Conservation (phyloP, 1,284 basidiomycete species). For the Ustilago curta region DNA sequence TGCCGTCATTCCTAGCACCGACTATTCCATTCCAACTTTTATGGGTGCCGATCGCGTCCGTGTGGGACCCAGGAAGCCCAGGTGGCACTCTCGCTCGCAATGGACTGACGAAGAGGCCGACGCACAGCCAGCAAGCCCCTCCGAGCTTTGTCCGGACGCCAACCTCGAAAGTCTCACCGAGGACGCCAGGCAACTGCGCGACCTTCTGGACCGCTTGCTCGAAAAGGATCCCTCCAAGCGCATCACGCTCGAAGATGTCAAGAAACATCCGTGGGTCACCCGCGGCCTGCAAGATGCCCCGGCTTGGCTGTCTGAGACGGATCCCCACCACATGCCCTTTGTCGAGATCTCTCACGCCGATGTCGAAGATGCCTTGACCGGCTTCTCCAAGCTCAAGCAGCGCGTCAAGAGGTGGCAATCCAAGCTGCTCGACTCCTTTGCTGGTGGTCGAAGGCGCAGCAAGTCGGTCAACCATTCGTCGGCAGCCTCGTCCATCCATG, state of each 20-base stretch:
- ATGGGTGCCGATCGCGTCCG: slow-evolving; percentile 80
- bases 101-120: slow-evolving; percentile 61
- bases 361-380: slow-evolving; percentile 76
- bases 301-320: slow-evolving; percentile 83
- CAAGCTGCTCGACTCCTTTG: slow-evolving; percentile 54
- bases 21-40: slow-evolving; percentile 78
- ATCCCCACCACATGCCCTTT: slow-evolving; percentile 75
- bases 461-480: slow-evolving; percentile 35
- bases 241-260: slow-evolving; percentile 85
- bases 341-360: slow-evolving; percentile 84
- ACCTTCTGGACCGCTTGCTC: slow-evolving; percentile 80
- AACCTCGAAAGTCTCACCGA: slow-evolving; percentile 29
- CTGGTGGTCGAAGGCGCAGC: slow-evolving; percentile 38
- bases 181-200: slow-evolving; percentile 72
- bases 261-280: slow-evolving; percentile 82
- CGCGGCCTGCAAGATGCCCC: slow-evolving; percentile 75
- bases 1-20: slow-evolving; percentile 81
- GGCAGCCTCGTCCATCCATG: slow-evolving; percentile 28
- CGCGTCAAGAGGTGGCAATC: slow-evolving; percentile 58
- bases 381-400: slow-evolving; percentile 63
- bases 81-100: slow-evolving; percentile 50
- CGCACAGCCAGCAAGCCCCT: slow-evolving; percentile 33
- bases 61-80: slow-evolving; percentile 53
- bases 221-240: slow-evolving; percentile 84
- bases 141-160: slow-evolving; percentile 41